Conservation (phyloP, 345 rosid species). For the Lumnitzera littorea region DNA sequence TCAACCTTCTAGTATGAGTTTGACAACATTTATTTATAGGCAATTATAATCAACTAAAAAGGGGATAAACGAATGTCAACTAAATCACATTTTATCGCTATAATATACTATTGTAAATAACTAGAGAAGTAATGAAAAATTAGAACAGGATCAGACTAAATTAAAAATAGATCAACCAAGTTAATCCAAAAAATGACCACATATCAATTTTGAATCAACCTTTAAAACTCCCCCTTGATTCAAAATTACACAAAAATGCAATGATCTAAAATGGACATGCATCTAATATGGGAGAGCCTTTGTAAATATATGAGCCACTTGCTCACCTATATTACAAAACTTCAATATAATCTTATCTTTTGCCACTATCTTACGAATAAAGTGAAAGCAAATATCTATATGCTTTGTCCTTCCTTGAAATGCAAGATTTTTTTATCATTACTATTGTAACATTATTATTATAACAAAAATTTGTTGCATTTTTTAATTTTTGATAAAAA, state of each 20-base stretch:
- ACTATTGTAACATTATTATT: conserved; percentile 9
- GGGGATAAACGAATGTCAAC: no score
- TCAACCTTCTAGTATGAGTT: no score
- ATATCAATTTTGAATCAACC: no score
- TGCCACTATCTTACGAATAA: background rate
- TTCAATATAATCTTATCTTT: no score
- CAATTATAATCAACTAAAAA: no score
- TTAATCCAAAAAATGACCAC: no score
- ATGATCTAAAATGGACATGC: background rate
- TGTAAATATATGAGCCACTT: conserved; percentile 2
- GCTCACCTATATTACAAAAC: background rate
- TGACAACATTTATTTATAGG: no score
- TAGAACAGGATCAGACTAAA: no score
- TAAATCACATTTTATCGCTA: no score
- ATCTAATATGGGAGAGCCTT: background rate
- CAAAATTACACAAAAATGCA: background rate
- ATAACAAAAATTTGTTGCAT: background rate
- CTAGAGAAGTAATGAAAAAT: no score
- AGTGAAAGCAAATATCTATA: background rate
- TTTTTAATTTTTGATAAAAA: background rate
- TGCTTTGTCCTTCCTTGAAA: conserved; percentile 12
- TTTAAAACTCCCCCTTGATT: conserved; percentile 5
- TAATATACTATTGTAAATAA: no score
- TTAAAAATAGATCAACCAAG: no score
- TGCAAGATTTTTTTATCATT: conserved; percentile 1